A percentile compares a stretch with the other conserved stretches of the same genome.
These are phyloP conservation scores for Penicillium thymicola DNA, from an alignment of 2,329 filamentous ascomycete genomes.

Conservation along the genomic window DNA sequence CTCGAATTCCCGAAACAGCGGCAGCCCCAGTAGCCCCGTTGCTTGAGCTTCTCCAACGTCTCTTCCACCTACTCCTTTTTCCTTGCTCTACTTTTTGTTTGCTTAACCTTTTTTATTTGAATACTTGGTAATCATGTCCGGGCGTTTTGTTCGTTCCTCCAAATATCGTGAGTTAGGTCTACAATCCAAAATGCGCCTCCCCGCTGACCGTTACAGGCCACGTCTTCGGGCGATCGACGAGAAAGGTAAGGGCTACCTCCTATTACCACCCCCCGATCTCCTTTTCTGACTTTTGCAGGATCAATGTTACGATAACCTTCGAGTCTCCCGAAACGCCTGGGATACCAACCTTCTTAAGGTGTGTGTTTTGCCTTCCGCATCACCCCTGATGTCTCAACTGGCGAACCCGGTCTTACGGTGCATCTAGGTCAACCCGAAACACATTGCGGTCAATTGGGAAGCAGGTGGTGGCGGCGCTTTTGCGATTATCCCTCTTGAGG, in stretches of 20 bases:
- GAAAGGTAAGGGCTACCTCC: conserved; percentile 58
- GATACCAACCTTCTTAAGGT: conserved; percentile 98
- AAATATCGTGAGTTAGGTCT: conserved; percentile 62
- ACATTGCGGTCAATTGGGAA: conserved; percentile 98
- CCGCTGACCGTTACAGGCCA: conserved; percentile 64
- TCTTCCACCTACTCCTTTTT: conserved; percentile 22
- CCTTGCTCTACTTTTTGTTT: conserved; percentile 6
- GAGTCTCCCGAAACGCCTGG: conserved; percentile 98
- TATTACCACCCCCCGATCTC: background rate
- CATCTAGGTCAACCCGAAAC: conserved; percentile 83
- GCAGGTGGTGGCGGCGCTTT: conserved; percentile 93
- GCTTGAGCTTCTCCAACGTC: conserved; percentile 19
- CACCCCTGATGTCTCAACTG: conserved; percentile 26
- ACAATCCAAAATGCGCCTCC: conserved; percentile 19
- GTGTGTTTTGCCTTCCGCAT: conserved; percentile 46
- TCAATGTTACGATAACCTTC: conserved; percentile 96
- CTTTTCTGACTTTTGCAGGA: conserved; percentile 53
- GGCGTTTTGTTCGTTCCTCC: conserved; percentile 69
- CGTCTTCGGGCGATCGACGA: conserved; percentile 92
- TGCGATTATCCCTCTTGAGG: conserved; percentile 85
- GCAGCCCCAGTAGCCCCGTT: conserved; percentile 24
- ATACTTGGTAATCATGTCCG: conserved; percentile 53
- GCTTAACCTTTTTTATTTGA: conserved; percentile 8
- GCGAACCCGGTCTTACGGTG: conserved; percentile 11
- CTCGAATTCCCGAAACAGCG: conserved; percentile 19